These are phyloP conservation scores for Clarireedia paspali DNA, from an alignment of 2,329 filamentous ascomycete genomes.

Conservation along the genomic window DNA sequence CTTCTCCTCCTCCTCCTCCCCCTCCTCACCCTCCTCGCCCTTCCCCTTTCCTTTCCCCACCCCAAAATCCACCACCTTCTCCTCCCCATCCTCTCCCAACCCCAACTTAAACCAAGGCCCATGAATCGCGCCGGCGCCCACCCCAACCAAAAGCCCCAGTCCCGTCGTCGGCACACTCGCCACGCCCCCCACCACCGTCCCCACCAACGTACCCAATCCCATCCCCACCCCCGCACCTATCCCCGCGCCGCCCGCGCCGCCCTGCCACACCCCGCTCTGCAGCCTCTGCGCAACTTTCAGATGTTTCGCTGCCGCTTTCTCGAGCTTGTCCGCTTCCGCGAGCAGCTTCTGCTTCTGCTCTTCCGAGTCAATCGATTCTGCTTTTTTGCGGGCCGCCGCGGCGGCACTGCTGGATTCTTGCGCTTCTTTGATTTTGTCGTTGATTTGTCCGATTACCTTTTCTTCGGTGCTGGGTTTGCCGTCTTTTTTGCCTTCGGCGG, in stretches of 20 bases:
- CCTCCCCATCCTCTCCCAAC: constrained; percentile 5
- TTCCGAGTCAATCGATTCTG: constrained; percentile 2
- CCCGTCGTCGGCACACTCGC: constrained; percentile 16
- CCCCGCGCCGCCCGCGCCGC: constrained; percentile 17
- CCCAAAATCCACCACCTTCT: not conserved
- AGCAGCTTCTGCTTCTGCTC: constrained; percentile 14
- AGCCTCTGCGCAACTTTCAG: constrained; percentile 53
- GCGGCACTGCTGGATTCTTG: constrained; percentile 12
- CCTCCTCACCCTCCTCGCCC: not conserved
- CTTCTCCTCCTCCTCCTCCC: not conserved
- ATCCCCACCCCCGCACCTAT: constrained; percentile 19
- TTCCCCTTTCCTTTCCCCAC: constrained; percentile 2
- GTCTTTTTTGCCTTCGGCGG: not conserved
- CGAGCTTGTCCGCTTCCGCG: constrained; percentile 15
- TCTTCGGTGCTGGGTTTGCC: constrained; percentile 10
- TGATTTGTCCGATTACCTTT: constrained; percentile 15
- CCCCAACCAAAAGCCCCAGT: constrained; percentile 16
- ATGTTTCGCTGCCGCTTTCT: constrained; percentile 41
- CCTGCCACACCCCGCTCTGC: constrained; percentile 24
- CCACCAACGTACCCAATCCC: constrained; percentile 16
- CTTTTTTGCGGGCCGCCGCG: constrained; percentile 3
- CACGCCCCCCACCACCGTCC: constrained; percentile 12
- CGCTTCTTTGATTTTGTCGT: constrained; percentile 7
- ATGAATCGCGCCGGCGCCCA: constrained; percentile 18
- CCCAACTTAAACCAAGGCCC: constrained; percentile 20